Evolutionary conservation across 1,139 yeast species (phyloP).

Genomic region (Suhomyces anneliseae): DNA sequence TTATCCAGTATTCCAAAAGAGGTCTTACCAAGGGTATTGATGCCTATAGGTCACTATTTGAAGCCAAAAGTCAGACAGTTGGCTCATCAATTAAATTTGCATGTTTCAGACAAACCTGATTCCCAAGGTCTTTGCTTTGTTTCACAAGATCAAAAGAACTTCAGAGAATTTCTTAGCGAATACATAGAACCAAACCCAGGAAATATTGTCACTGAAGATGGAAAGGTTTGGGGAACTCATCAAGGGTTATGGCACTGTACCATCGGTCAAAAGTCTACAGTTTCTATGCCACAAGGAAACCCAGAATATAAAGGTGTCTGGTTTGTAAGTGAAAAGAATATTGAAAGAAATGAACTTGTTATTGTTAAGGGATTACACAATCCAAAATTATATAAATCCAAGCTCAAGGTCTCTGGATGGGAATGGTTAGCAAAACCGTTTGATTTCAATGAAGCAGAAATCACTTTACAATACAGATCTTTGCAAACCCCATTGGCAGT

Average conservation of each 20-base stretch:
- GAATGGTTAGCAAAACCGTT: constrained; percentile 39
- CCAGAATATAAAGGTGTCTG: constrained; percentile 76
- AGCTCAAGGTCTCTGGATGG: constrained; percentile 48
- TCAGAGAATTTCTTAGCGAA: constrained; percentile 72
- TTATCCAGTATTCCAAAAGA: constrained; percentile 61
- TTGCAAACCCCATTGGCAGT: constrained; percentile 55
- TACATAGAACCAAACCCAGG: constrained; percentile 76
- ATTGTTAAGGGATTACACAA: constrained; percentile 77
- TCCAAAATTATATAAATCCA: constrained; percentile 51
- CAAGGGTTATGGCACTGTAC: constrained; percentile 93
- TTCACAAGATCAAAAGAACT: constrained; percentile 66
- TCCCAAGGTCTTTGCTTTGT: constrained; percentile 96
- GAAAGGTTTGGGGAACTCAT: constrained; percentile 76
- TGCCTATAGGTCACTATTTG: constrained; percentile 78
- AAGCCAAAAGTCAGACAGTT: constrained; percentile 73
- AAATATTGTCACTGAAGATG: constrained; percentile 70
- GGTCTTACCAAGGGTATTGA: constrained; percentile 51
- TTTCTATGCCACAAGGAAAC: constrained; percentile 84
- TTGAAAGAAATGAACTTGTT: constrained; percentile 65
- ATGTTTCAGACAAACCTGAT: constrained; percentile 79
- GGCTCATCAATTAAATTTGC: constrained; percentile 56
- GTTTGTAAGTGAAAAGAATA: constrained; percentile 77
- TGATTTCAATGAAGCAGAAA: constrained; percentile 5
- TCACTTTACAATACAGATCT: constrained; percentile 63
- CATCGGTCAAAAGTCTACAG: constrained; percentile 80